phyloP scores from a whole-genome alignment of 257 asterid genomes.

The Solanum lycopersicoides region DNA sequence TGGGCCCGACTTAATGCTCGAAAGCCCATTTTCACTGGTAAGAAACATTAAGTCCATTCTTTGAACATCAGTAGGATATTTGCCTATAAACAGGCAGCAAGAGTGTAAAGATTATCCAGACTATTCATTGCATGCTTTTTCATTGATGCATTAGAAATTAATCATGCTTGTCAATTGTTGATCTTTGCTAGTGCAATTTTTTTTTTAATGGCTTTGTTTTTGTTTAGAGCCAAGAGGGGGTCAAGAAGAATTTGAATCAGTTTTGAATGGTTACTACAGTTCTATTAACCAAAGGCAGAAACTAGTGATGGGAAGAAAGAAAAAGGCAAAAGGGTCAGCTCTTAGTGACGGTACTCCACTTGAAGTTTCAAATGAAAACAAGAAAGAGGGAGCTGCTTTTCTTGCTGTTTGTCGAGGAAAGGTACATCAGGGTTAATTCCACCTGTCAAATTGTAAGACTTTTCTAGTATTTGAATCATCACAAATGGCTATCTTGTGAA shows the following conservation, averaged over 20 bases:
- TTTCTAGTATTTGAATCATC: not conserved
- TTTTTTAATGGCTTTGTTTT: constrained; percentile 2
- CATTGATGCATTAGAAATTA: not conserved
- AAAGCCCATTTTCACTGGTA: constrained; percentile 82
- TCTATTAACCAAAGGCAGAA: constrained; percentile 38
- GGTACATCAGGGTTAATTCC: constrained; percentile 31
- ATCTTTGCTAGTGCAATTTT: not conserved
- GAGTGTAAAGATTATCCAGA: not conserved
- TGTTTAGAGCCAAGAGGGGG: constrained; percentile 83
- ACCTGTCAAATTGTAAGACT: not conserved
- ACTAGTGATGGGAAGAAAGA: constrained; percentile 43
- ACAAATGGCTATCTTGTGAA: not conserved
- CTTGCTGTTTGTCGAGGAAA: constrained; percentile 98
- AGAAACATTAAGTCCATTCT: constrained; percentile 8
- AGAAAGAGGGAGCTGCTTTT: constrained; percentile 75
- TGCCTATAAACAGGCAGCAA: not conserved
- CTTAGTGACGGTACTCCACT: constrained; percentile 19
- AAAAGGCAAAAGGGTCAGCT: constrained; percentile 41
- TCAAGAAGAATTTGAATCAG: constrained; percentile 62
- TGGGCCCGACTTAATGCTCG: constrained; percentile 79
- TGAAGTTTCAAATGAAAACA: constrained; percentile 25
- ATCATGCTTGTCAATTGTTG: not conserved
- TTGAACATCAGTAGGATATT: not conserved
- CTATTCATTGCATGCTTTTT: not conserved
- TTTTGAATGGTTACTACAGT: constrained; percentile 59